phyloP scores from a whole-genome alignment of 176 grass and related monocot genomes.

The Rhipidocladum racemiflorum region DNA sequence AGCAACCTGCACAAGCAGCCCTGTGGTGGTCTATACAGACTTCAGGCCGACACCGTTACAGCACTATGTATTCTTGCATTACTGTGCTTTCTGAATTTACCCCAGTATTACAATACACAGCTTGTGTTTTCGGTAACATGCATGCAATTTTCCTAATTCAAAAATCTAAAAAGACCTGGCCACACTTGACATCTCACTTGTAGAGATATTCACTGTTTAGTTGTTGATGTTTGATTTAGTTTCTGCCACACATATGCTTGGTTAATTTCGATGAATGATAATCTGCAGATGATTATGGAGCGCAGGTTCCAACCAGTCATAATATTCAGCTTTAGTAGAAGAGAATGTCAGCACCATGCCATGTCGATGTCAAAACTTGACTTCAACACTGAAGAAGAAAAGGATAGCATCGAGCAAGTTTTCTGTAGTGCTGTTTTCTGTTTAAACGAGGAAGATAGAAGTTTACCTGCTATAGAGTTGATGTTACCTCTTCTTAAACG shows the following conservation, averaged over 20 bases:
- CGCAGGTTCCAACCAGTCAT: constrained; percentile 95
- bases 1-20: constrained; percentile 92
- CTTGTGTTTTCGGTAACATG: neutral
- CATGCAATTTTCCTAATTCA: neutral
- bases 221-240: constrained; percentile 13
- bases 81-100: constrained; percentile 20
- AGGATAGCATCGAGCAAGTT: constrained; percentile 76
- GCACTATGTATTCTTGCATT: constrained; percentile 55
- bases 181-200: neutral
- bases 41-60: constrained; percentile 94
- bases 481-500: constrained; percentile 93
- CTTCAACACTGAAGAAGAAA: constrained; percentile 90
- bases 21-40: constrained; percentile 96
- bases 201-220: constrained; percentile 12
- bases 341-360: constrained; percentile 91
- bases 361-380: constrained; percentile 99
- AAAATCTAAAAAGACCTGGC: neutral
- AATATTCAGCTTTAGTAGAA: constrained; percentile 98
- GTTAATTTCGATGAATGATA: constrained; percentile 24
- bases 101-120: neutral
- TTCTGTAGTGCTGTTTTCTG: constrained; percentile 68
- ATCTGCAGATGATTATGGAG: constrained; percentile 98
- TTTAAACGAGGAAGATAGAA: constrained; percentile 84
- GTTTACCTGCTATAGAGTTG: constrained; percentile 96
- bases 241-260: neutral